Evolutionary conservation across 2,329 filamentous ascomycete species (phyloP).

Genomic region (Fusarium neocosmosporiellum): DNA sequence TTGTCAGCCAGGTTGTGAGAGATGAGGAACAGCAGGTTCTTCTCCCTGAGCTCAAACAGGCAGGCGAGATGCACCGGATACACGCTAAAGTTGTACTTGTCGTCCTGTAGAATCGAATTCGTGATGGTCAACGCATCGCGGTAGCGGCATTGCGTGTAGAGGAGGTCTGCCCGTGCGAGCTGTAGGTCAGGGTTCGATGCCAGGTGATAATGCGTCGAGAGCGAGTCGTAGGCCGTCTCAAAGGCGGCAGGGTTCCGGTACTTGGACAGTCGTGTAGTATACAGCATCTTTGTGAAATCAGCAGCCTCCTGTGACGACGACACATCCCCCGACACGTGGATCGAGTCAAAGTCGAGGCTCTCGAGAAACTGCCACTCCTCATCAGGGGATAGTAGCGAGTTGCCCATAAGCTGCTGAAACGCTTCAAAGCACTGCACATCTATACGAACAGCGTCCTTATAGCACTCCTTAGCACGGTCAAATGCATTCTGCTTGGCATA

Average conservation of each 20-base stretch:
- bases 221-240: conserved; percentile 85
- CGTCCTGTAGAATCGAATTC: conserved; percentile 80
- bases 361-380: conserved; percentile 93
- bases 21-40: conserved; percentile 89
- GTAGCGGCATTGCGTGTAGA: conserved; percentile 96
- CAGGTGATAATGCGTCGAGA: conserved; percentile 94
- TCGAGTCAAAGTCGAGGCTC: conserved; percentile 88
- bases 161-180: conserved; percentile 86
- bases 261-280: conserved; percentile 94
- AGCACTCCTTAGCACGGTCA: conserved; percentile 96
- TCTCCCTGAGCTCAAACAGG: conserved; percentile 86
- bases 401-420: conserved; percentile 97
- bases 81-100: conserved; percentile 89
- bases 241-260: conserved; percentile 90
- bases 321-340: conserved; percentile 73
- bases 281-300: conserved; percentile 94
- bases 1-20: conserved; percentile 93
- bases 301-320: conserved; percentile 85
- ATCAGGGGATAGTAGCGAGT: conserved; percentile 87
- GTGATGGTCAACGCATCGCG: conserved; percentile 87
- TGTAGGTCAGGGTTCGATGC: conserved; percentile 88
- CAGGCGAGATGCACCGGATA: conserved; percentile 94
- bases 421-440: conserved; percentile 99
- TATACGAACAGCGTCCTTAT: conserved; percentile 96
- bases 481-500: conserved; percentile 98